A percentile compares a stretch with the other conserved stretches of the same genome.
These are phyloP conservation scores for Begonia fuchsioides DNA, from an alignment of 306 rosid species.

Conservation along the genomic window DNA sequence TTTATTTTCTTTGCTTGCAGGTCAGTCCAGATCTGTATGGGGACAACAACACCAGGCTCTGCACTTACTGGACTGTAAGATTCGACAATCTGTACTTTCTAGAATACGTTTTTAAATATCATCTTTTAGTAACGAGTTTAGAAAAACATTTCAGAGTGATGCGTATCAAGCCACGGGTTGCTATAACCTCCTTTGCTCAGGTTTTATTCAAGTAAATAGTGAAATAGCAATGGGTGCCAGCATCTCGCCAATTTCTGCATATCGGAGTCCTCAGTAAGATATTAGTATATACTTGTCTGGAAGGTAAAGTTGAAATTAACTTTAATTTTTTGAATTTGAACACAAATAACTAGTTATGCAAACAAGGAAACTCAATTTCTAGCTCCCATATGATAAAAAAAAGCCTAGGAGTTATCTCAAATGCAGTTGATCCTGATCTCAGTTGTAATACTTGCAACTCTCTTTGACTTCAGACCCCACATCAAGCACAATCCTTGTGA, in stretches of 20 bases:
- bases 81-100: not conserved
- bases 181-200: constrained; percentile 97
- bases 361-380: too few species aligned
- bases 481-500: too few species aligned
- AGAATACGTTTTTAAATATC: not conserved
- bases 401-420: too few species aligned
- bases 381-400: too few species aligned
- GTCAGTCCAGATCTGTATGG: constrained; percentile 94
- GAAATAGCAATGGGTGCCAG: constrained; percentile 97
- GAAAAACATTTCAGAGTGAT: constrained; percentile 49
- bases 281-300: constrained; percentile 93
- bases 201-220: constrained; percentile 84
- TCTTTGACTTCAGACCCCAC: too few species aligned
- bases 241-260: constrained; percentile 69
- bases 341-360: too few species aligned
- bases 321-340: too few species aligned
- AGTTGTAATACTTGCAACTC: too few species aligned
- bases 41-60: constrained; percentile 87
- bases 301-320: constrained; percentile 46
- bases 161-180: constrained; percentile 99
- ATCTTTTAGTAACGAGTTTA: not conserved
- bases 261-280: constrained; percentile 66
- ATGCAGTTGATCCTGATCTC: too few species aligned
- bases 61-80: constrained; percentile 97
- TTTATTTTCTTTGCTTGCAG: not conserved